Base-by-base conservation (phyloP, 805 yeast genomes). In the Hanseniaspora clermontiae region DNA sequence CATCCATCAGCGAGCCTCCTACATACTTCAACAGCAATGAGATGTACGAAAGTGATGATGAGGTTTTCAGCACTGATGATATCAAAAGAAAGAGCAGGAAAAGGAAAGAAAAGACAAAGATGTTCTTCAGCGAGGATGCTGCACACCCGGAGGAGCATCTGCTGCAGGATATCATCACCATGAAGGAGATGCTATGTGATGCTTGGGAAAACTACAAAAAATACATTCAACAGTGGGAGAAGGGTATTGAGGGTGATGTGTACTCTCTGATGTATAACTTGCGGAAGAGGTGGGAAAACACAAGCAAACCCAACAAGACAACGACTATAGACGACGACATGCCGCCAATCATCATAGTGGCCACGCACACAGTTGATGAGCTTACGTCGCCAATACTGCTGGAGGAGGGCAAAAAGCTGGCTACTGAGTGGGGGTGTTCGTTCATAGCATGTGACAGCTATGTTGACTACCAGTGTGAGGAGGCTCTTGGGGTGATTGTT, bases 151-250 rank as follows among this genome's bases (percentile, higher is more conserved):
- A 27, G 10, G 63, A 61, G 3, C 61, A 61, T 15, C 59, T 68
- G 1, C 40, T 66, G 6, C 45, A 51, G 1, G 54, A 70, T 3
- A 55, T 73, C 37, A 67, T 77, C 31, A 69, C 74, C 0, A 77
- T 84, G 58, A 75, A 80, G 60, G 74, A 72, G 5, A 78, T 86
- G 1, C 72, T 84, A 20, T 73, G 74, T 12, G 88, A 84, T 59
- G 91, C 90, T 0, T 84, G 93, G 93, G 74, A 70, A 37, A 89
- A 83, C 62, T 84, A 75, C 63, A 66, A 77, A 55, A 72, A 73
- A 10, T 84, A 79, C 63, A 76, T 77, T 59, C 70, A 68, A 27
- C 71, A 72, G 37, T 81, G 87, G 84, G 76, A 79, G 51, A 70
- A 72, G 43, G 87, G 88, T 2, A 73, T 78, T 62, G 93, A 84